phyloP scores from a whole-genome alignment of 2,329 filamentous ascomycete genomes.

The Penicillium aurantiogriseum region DNA sequence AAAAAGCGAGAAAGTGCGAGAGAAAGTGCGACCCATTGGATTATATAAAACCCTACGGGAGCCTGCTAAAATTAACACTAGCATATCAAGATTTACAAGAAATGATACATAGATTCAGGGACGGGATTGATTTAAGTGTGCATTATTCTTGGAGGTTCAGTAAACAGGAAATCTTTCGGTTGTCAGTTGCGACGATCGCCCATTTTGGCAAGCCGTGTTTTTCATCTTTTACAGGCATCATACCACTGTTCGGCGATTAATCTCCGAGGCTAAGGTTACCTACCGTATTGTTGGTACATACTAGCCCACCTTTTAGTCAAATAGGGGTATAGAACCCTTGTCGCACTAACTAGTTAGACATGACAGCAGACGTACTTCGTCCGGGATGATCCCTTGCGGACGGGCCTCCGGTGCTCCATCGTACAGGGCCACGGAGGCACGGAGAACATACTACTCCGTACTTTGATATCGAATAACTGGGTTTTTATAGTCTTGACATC shows the following conservation, averaged over 20 bases:
- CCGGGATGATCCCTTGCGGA: background rate
- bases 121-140: background rate
- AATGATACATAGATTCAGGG: background rate
- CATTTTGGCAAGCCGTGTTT: background rate
- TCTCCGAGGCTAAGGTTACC: background rate
- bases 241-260: background rate
- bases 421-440: conserved; percentile 11
- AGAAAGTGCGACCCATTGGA: background rate
- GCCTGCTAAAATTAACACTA: background rate
- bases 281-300: background rate
- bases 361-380: background rate
- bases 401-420: background rate
- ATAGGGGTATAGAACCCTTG: background rate
- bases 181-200: background rate
- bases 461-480: background rate
- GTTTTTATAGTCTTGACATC: background rate
- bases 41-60: background rate
- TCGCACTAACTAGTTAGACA: background rate
- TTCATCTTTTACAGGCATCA: background rate
- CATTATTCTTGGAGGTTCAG: background rate
- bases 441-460: background rate
- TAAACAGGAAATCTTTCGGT: background rate
- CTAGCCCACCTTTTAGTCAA: background rate
- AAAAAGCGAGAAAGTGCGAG: background rate
- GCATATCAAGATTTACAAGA: background rate